These are phyloP conservation scores for Ramaria sp. DNA, from an alignment of 768 basidiomycete genomes.

Conservation along the genomic window DNA sequence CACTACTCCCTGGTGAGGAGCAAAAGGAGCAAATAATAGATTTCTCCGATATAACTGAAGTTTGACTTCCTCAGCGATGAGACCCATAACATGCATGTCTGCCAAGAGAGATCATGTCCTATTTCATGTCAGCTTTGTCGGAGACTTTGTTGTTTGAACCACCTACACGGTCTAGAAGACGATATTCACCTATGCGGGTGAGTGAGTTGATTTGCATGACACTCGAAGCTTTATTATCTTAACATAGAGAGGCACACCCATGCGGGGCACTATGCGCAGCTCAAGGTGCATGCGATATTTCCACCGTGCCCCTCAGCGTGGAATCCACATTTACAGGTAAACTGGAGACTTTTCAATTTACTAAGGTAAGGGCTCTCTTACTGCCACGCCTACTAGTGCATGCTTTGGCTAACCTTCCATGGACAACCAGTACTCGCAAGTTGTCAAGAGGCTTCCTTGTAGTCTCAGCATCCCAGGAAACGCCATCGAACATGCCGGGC, in stretches of 20 bases:
- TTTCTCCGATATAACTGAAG: constrained; percentile 4
- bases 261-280: constrained; percentile 34
- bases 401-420: neutral
- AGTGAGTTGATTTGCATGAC: too few species aligned
- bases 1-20: neutral
- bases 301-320: constrained; percentile 46
- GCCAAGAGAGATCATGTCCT: constrained; percentile 44
- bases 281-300: constrained; percentile 46
- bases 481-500: constrained; percentile 31
- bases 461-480: constrained; percentile 35
- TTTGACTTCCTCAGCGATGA: constrained; percentile 25
- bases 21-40: too few species aligned
- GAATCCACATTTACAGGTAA: constrained; percentile 51
- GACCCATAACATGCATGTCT: constrained; percentile 36
- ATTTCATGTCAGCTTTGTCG: constrained; percentile 44
- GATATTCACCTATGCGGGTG: constrained; percentile 49
- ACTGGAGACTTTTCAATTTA: constrained; percentile 54
- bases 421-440: constrained; percentile 39
- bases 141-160: constrained; percentile 39
- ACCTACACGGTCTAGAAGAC: constrained; percentile 40
- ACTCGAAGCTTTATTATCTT: neutral
- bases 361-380: constrained; percentile 33
- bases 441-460: constrained; percentile 40
- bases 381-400: neutral
- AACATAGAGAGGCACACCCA: constrained; percentile 37